Base-by-base conservation (phyloP, 2,329 filamentous ascomycete genomes). In the Fusarium sp. region DNA sequence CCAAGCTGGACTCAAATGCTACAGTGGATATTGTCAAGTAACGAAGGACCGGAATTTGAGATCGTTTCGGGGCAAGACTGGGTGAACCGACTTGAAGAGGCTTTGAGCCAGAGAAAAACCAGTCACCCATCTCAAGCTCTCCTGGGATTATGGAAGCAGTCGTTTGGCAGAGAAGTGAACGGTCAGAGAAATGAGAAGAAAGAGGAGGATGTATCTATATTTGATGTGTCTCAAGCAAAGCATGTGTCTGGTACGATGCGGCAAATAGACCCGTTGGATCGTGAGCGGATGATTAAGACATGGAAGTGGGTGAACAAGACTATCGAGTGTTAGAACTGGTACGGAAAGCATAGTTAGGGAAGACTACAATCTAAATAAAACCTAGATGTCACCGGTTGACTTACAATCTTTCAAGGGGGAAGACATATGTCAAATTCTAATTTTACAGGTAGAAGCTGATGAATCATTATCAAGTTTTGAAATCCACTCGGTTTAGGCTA, bases 101-200 rank as follows among this genome's bases (percentile, higher is more conserved):
- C 45, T 0, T 11, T 70, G 4, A 7, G 40, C 1, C 29, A 39
- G 4, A 49, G 41, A 0, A 28, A 45, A 0, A 13, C 7, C 1
- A 46, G 39, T 7, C 70, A 72, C 43, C 64, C 67, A 1, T 64
- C 69, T 0, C 69, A 72, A 5, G 62, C 64, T 12, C 50, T 72
- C 1, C 9, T 72, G 0, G 68, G 41, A 1, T 1, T 72, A 6
- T 72, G 70, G 70, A 69, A 70, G 32, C 38, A 39, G 4, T 53
- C 47, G 2, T 59, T 58, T 13, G n/a, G 13, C 2, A 22, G 29
- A 2, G 24, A 34, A 5, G 15, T 19, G 1, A 26, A 24, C 1
- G 5, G 3, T 8, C 5, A 7, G 2, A 9, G 8, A 5, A 11
- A 4, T 6, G 2, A 5, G 2, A 19, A 7, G 7, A 24, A 29